Evolutionary conservation across 305 asterid genomes (phyloP), one percentile per base, ranked within the genome.

Genomic region (Plantago coronopus): DNA sequence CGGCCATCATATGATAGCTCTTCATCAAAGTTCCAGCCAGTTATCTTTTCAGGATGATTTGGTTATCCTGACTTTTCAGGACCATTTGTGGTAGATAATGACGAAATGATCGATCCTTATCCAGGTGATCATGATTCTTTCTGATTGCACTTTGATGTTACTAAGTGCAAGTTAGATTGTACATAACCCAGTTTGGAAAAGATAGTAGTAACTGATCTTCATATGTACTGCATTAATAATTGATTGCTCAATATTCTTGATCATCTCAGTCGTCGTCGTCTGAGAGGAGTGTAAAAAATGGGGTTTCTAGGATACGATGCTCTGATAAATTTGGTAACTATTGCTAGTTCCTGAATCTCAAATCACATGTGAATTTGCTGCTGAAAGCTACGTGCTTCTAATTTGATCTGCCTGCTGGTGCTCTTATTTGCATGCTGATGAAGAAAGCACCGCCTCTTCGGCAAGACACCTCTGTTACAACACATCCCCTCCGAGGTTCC

Each of bases 391-490:
- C 40, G 7, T 34, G 40, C 40, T 34, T 34, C 12, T 2, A 34
- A 50, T 75, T 72, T 49, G 84, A 83, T 68, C 79, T 14, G 65
- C 69, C 87, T 45, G 89, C 80, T 10, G 91, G 89, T 62, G 87
- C 86, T 51, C 83, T 89, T 23, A 74, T 89, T 68, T 67, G 48
- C 21, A 77, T 86, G 94, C 81, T 89, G 78, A n/a, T n/a, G n/a
- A 79, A 78, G 63, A 83, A 81, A 71, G 95, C 96, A 1, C 82
- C 94, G 8, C 90, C 96, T 57, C 95, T 86, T 21, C 74, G 69
- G 56, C 78, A 69, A 18, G 83, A 79, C 62, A 6, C 57, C 37
- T 67, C 70, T 50, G 59, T 63, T 65, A 44, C 87, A 11, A 21
- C 68, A 11, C 64, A 64, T 19, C 51, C 44, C 55, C 68, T 54